These are phyloP conservation scores for Cucurbita moschata DNA, from an alignment of 306 rosid genomes.

Conservation along the genomic window DNA sequence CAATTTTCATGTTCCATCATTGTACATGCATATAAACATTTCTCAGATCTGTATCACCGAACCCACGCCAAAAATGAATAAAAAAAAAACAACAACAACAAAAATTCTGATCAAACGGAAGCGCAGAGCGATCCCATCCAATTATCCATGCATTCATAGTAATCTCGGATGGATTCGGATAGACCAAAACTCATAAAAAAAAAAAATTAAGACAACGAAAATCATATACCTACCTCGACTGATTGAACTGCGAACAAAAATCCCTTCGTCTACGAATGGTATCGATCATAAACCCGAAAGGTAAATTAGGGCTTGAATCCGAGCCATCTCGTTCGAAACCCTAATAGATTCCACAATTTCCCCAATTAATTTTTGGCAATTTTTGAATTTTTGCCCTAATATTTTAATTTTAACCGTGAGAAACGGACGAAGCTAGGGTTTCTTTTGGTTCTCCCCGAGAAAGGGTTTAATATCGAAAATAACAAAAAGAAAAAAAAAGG, in stretches of 20 bases:
- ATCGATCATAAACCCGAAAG: slow-evolving; percentile 29
- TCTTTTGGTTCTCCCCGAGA: slow-evolving; percentile 21
- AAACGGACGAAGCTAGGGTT: slow-evolving; percentile 65
- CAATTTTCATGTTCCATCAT: slow-evolving; percentile 71
- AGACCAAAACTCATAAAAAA: slow-evolving; percentile 2
- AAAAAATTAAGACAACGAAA: neutral
- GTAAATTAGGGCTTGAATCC: slow-evolving; percentile 36
- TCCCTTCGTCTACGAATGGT: slow-evolving; percentile 19
- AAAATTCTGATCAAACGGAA: slow-evolving; percentile 4
- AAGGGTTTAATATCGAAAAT: slow-evolving; percentile 40
- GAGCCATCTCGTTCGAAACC: slow-evolving; percentile 34
- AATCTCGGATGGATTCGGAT: slow-evolving; percentile 9
- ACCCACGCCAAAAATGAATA: slow-evolving; percentile 13
- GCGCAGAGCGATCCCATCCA: slow-evolving; percentile 21
- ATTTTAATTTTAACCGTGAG: slow-evolving; percentile 32
- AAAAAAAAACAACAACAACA: slow-evolving; percentile 12
- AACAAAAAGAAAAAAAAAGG: slow-evolving; percentile 6
- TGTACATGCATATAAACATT: slow-evolving; percentile 29
- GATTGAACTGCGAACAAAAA: slow-evolving; percentile 8
- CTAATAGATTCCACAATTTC: slow-evolving; percentile 32
- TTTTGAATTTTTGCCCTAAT: slow-evolving; percentile 6
- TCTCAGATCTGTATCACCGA: slow-evolving; percentile 59
- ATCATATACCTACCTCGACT: slow-evolving; percentile 37
- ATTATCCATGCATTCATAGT: slow-evolving; percentile 19
- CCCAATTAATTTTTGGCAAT: slow-evolving; percentile 20